Evolutionary conservation across 176 grass and related monocot species (phyloP).

Genomic region (Dactylis glomerata): DNA sequence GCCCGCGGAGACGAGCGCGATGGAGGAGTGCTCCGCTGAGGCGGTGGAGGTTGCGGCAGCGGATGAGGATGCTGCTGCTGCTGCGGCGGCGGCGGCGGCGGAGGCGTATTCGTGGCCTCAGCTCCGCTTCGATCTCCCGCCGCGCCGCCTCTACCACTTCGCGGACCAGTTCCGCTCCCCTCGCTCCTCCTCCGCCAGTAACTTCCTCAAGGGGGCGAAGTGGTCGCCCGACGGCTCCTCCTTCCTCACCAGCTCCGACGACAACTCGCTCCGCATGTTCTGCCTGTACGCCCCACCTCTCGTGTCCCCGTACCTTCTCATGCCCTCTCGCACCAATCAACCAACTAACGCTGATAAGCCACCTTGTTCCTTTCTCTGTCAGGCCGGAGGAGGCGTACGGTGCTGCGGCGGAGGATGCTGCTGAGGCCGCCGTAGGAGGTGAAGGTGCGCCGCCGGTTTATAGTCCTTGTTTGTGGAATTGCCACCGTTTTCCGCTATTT

Average conservation of each 20-base stretch:
- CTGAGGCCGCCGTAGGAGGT: constrained; percentile 35
- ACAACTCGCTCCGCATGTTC: constrained; percentile 90
- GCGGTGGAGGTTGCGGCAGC: neutral
- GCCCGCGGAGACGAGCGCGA: neutral
- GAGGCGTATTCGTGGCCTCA: constrained; percentile 43
- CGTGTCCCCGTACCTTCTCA: neutral
- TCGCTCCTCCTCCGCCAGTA: constrained; percentile 31
- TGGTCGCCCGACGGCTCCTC: constrained; percentile 96
- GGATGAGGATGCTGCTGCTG: neutral
- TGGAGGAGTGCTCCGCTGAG: neutral
- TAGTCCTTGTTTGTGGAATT: neutral
- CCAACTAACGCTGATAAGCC: neutral
- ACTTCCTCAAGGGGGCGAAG: constrained; percentile 92
- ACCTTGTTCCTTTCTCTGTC: neutral
- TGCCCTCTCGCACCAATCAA: neutral
- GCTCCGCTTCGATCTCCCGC: constrained; percentile 60
- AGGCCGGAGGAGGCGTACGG: constrained; percentile 63
- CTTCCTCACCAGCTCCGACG: constrained; percentile 92
- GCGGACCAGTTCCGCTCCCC: constrained; percentile 32
- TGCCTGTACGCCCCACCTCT: constrained; percentile 45
- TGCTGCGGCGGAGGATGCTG: constrained; percentile 24
- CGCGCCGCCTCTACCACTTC: constrained; percentile 59
- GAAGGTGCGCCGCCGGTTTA: constrained; percentile 38
- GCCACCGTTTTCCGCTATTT: neutral
- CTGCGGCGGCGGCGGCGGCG: neutral